phyloP scores from a whole-genome alignment of 331 rosid genomes.

The Telfairia occidentalis region DNA sequence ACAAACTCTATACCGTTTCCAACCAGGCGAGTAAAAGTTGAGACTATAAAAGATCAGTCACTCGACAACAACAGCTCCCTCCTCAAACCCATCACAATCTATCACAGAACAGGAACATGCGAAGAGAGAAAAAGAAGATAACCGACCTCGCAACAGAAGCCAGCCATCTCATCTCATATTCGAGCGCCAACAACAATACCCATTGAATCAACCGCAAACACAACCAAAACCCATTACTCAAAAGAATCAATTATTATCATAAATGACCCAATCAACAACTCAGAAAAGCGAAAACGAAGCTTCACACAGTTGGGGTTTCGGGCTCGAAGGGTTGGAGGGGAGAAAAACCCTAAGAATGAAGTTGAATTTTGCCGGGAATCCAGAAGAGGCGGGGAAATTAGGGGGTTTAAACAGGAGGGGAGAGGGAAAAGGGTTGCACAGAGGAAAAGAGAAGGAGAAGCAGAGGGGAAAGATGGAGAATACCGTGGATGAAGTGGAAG shows the following conservation, averaged over 20 bases:
- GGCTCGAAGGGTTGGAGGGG: neutral
- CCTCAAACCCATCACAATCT: neutral
- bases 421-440: neutral
- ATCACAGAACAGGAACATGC: neutral
- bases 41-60: neutral
- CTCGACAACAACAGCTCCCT: neutral
- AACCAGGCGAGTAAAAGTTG: neutral
- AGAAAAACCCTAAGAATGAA: neutral
- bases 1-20: neutral
- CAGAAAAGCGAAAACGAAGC: neutral
- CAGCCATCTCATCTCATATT: slow-evolving; percentile 1
- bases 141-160: neutral
- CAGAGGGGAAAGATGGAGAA: neutral
- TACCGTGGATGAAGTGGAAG: slow-evolving; percentile 1
- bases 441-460: neutral
- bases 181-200: neutral
- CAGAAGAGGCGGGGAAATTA: neutral
- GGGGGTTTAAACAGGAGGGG: slow-evolving; percentile 5
- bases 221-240: neutral
- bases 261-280: neutral
- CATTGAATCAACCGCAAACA: slow-evolving; percentile 1
- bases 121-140: neutral
- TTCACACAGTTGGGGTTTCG: neutral
- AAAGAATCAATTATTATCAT: neutral
- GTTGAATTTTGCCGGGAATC: slow-evolving; percentile 18